Evolutionary conservation across 495 filamentous ascomycete genomes (phyloP), one percentile per base, ranked within the genome.

Genomic region (Letharia columbiana): DNA sequence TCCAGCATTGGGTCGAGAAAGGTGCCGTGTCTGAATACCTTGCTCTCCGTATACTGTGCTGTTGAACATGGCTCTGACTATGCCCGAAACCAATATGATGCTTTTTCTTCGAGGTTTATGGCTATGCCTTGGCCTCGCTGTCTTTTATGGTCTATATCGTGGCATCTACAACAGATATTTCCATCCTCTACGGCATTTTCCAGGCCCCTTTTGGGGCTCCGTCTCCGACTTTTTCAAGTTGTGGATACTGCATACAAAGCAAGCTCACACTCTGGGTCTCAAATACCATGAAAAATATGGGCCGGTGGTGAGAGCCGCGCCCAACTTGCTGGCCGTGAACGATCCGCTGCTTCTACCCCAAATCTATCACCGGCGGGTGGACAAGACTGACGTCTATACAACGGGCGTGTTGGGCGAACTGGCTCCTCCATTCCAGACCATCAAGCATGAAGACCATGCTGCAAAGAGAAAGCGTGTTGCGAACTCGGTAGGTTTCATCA

Each of bases 301-400:
- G 13, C 75, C 77, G 8, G 76, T 81, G 18, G 73, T 82, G 17
- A 78, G 79, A 18, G 72, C 81, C 52, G 77, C 77, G 39, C 80
- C 80, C 13, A 81, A 79, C 15, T 67, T 81, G 60, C 67, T 82
- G 45, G 72, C 76, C 31, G 77, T 81, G 70, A 77, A 68, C 70
- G 78, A 82, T 64, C 75, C 79, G 20, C 69, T 71, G 17, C 74
- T 79, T 39, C 76, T 84, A n/a, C 81, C 82, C 0, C 74, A 80
- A 10, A 73, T 84, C 45, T 84, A 84, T 71, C 78, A 83, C 66
- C 77, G 80, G 62, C 76, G 80, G 67, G 82, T 78, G 17, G 81
- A 84, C 73, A 86, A 86, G 64, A 80, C 80, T 2, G 76, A 77
- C 7, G 79, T 82, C 64, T 84, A 84, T 61, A 81, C 79, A 56